Percentiles rank a stretch among this genome's conserved stretches.
These are phyloP conservation scores for Candida dubliniensis DNA, from an alignment of 1,139 yeast genomes.

Conservation along the genomic window DNA sequence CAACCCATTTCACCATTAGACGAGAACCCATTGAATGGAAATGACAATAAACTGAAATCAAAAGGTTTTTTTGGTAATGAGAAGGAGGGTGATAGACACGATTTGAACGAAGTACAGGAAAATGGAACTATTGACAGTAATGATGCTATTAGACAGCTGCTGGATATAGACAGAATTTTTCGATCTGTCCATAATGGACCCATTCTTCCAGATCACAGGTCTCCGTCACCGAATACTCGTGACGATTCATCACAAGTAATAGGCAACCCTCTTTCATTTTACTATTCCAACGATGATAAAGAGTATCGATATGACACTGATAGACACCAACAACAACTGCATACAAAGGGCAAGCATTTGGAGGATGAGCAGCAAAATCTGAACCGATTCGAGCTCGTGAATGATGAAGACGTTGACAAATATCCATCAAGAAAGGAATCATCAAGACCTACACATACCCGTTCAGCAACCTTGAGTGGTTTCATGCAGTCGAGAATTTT, in stretches of 20 bases:
- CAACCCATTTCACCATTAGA: not conserved
- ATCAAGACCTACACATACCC: constrained; percentile 4
- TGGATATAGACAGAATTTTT: constrained; percentile 7
- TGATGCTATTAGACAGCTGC: constrained; percentile 7
- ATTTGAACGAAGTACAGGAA: too few relatives aligned
- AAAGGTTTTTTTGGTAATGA: not conserved
- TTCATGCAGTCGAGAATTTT: constrained; percentile 18
- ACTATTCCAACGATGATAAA: constrained; percentile 23
- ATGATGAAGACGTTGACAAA: not conserved
- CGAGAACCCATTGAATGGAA: not conserved
- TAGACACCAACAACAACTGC: not conserved
- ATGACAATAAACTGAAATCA: not conserved
- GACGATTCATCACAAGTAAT: constrained; percentile 24
- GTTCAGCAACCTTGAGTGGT: constrained; percentile 14
- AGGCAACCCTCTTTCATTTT: constrained; percentile 31
- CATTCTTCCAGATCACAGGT: constrained; percentile 1
- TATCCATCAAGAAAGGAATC: not conserved
- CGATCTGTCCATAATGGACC: constrained; percentile 5
- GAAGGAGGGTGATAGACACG: too few relatives aligned
- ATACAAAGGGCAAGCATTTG: constrained; percentile 12
- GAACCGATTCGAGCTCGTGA: constrained; percentile 3
- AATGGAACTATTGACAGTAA: not conserved
- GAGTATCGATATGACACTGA: constrained; percentile 33
- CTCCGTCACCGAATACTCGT: constrained; percentile 8
- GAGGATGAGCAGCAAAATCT: constrained; percentile 10